Evolutionary conservation across 345 rosid species (phyloP), one percentile per base, ranked within the genome.

Genomic region (Balakata baccata): DNA sequence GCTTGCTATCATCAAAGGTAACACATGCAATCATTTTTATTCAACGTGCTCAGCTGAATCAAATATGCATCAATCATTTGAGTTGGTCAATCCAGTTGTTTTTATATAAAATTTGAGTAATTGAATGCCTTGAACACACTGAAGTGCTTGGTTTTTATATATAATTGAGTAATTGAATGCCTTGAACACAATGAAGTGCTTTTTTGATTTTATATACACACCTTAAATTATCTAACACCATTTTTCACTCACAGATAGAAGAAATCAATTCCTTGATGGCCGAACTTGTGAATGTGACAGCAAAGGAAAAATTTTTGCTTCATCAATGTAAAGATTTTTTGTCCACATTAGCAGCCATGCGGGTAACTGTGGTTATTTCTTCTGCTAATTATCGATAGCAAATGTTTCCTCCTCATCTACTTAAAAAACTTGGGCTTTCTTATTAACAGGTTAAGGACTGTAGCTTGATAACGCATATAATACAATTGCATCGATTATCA

Each of bases 391-490:
- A 38, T 16, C 22, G 53, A 17, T 18, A 10, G 14, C 52, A 14
- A 14, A 9, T 5, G 2, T 41, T 25, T 61, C 61, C 11, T 68
- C 61, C 66, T 50, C 39, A 43, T 63, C 74, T 66, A 60, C 62
- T 84, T 47, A 56, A 49, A 14, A 5, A 59, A 38, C 34, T 17
- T 9, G 11, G 11, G 23, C n/a, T 17, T 41, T 37, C 29, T 46
- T 59, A 67, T 60, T 41, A 76, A 79, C 89, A 91, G 98, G 92
- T 90, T 63, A 90, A 87, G 68, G 87, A 87, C 76, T 86, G 89
- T 80, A 94, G 97, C 92, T 78, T 92, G 91, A 90, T 91, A 82
- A 92, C 96, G 49, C 97, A 94, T 75, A 79, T 88, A 81, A 78
- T 90, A 80, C 96, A 94, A 83, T 82, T 86, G 80, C 86, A 83